These are phyloP conservation scores for Melanogaster broomeanus DNA, from an alignment of 768 basidiomycete genomes.

Conservation along the genomic window DNA sequence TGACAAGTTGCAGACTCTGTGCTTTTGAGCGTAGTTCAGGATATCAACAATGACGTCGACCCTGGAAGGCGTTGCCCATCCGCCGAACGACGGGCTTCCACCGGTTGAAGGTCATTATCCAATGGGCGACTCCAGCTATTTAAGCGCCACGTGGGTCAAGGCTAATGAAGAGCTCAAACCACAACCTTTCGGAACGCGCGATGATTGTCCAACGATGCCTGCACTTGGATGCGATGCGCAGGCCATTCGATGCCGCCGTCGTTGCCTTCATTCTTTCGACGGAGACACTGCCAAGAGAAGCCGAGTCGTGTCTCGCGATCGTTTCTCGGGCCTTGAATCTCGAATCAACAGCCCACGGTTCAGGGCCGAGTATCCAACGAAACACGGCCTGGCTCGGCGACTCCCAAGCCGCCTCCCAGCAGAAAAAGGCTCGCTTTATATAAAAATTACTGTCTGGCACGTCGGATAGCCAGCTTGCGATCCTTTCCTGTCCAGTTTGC, in stretches of 20 bases:
- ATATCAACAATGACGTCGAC: slow-evolving; percentile 40
- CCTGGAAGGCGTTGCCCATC: slow-evolving; percentile 45
- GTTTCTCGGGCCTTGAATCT: slow-evolving; percentile 16
- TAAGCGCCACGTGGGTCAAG: slow-evolving; percentile 34
- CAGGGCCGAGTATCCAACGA: slow-evolving; percentile 25
- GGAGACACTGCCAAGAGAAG: slow-evolving; percentile 17
- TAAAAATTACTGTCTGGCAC: slow-evolving; percentile 35
- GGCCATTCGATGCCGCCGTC: slow-evolving; percentile 43
- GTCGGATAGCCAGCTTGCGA: slow-evolving; percentile 29
- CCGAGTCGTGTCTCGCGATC: slow-evolving; percentile 23
- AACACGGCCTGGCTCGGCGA: slow-evolving; percentile 29
- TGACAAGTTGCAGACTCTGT: slow-evolving; percentile 14
- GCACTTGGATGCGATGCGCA: slow-evolving; percentile 43
- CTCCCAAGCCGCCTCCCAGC: slow-evolving; percentile 27
- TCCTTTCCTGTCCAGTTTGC: slow-evolving; percentile 46
- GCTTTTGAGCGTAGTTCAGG: slow-evolving; percentile 12
- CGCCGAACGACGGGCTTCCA: slow-evolving; percentile 42
- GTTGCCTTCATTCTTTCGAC: slow-evolving; percentile 38
- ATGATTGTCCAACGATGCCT: slow-evolving; percentile 40
- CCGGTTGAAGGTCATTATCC: slow-evolving; percentile 45
- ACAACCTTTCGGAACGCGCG: slow-evolving; percentile 21
- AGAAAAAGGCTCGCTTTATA: slow-evolving; percentile 42
- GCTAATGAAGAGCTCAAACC: slow-evolving; percentile 12
- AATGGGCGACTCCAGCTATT: slow-evolving; percentile 47
- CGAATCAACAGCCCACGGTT: slow-evolving; percentile 8